Base-by-base conservation (phyloP, 352 stramenopile species). In the Pythium sp. region DNA sequence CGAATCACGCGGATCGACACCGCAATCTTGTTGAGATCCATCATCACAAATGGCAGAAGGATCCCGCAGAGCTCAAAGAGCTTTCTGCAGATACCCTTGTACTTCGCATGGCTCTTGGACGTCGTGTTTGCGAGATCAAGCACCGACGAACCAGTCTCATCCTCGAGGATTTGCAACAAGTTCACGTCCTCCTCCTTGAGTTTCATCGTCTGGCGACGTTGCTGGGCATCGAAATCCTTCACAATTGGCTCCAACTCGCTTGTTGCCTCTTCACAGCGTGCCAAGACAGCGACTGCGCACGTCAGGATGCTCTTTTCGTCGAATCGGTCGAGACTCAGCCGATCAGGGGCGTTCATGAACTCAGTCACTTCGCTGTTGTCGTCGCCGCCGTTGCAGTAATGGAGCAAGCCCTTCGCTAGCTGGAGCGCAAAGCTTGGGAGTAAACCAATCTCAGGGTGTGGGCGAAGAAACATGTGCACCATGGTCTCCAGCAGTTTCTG, bases 1-100 rank as follows among this genome's bases (percentile, higher is more conserved):
- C 80, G 79, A 43, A 90, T 71, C 7, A 87, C 74, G 3, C 80
- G 78, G 26, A 75, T 73, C 9, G 79, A 80, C 3, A 80, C 59
- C 0, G 68, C 53, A 7, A 60, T 2, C 36, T 72, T 85, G 41
- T 72, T 80, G 26, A 84, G 55, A n/a, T 74, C 70, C 72, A 87
- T 84, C 53, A 74, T 72, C n/a, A 81, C 75, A 43, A 87, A 85
- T 20, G 79, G 79, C 36, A 74, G 57, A 2, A 87, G 56, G 24
- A 78, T 65, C 18, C 74, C 73, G 32, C 75, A 74, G 9, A 83
- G 36, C 15, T 86, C 71, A 47, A 72, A 76, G n/a, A 81, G 34
- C 62, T 67, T 60, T 9, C 68, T 60, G 36, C 75, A 81, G n/a
- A 83, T 70, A 0, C 28, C 38, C 38, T 83, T 83, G 62, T 72